Evolutionary conservation across 1,284 basidiomycete genomes (phyloP).

Genomic region (Leccinum pachyderme): DNA sequence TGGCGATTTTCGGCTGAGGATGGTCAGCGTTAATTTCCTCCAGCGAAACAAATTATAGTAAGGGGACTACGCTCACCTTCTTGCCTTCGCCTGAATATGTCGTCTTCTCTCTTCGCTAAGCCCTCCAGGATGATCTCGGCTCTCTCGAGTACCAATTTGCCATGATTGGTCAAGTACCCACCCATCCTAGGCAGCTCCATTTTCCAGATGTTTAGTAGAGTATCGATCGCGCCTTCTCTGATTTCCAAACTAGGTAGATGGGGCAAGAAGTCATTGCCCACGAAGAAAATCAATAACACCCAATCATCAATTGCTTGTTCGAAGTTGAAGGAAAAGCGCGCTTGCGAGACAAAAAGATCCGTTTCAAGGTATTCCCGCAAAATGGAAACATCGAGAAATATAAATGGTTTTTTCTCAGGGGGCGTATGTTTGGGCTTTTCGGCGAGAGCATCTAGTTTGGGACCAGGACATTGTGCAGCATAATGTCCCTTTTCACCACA

Average conservation of each 20-base stretch:
- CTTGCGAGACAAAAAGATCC: constrained; percentile 82
- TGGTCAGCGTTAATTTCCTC: constrained; percentile 11
- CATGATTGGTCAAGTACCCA: constrained; percentile 94
- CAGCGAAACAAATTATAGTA: neutral
- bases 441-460: constrained; percentile 65
- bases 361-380: constrained; percentile 97
- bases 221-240: constrained; percentile 98
- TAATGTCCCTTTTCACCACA: constrained; percentile 96
- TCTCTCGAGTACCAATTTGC: constrained; percentile 81
- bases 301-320: constrained; percentile 99
- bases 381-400: constrained; percentile 96
- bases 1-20: constrained; percentile 86
- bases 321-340: constrained; percentile 88
- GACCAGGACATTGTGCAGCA: constrained; percentile 87
- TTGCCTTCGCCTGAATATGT: constrained; percentile 90
- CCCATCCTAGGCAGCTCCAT: constrained; percentile 91
- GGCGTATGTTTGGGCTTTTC: constrained; percentile 61
- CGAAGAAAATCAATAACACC: constrained; percentile 99
- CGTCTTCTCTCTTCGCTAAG: constrained; percentile 89
- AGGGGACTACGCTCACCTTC: constrained; percentile 65
- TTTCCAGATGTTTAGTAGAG: constrained; percentile 94
- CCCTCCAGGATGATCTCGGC: constrained; percentile 96
- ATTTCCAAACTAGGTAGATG: constrained; percentile 98
- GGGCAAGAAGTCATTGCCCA: constrained; percentile 99
- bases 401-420: constrained; percentile 93